Evolutionary conservation across 352 stramenopile genomes (phyloP).

Genomic region (Phytopythium oedochilum): DNA sequence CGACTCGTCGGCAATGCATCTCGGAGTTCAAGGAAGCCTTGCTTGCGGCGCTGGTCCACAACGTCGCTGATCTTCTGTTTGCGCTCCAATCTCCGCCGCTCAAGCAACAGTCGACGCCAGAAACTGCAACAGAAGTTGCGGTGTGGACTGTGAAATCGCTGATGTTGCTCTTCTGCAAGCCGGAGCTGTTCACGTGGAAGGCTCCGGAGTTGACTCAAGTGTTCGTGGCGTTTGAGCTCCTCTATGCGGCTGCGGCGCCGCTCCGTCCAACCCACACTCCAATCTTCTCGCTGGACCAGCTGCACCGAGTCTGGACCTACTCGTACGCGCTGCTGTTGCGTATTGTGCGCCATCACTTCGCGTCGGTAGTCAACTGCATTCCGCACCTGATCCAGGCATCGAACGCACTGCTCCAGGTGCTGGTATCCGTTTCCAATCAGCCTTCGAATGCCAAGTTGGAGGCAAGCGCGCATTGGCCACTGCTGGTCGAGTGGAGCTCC

Average conservation of each 20-base stretch:
- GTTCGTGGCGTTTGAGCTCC: conserved; percentile 60
- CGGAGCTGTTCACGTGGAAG: conserved; percentile 80
- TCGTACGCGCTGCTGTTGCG: conserved; percentile 78
- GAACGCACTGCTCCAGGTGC: conserved; percentile 63
- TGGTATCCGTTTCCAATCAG: conserved; percentile 22
- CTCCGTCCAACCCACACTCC: conserved; percentile 7
- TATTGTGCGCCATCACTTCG: conserved; percentile 73
- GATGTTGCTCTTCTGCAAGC: conserved; percentile 67
- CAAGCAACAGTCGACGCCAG: background rate
- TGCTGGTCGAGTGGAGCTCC: conserved; percentile 63
- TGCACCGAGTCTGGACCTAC: conserved; percentile 73
- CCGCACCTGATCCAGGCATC: conserved; percentile 61
- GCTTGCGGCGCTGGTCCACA: conserved; percentile 36
- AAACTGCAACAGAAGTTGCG: conserved; percentile 14
- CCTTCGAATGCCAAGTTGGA: background rate
- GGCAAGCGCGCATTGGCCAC: background rate
- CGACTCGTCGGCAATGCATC: conserved; percentile 39
- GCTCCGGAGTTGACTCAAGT: conserved; percentile 61
- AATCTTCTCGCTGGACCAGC: conserved; percentile 20
- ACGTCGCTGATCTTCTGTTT: conserved; percentile 34
- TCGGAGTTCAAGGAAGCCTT: conserved; percentile 48
- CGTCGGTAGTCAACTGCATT: conserved; percentile 58
- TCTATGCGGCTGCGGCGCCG: conserved; percentile 30
- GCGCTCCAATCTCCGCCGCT: background rate
- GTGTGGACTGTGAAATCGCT: conserved; percentile 61